phyloP scores from a whole-genome alignment of 495 filamentous ascomycete species.

The Hapsidospora chrysogenum region DNA sequence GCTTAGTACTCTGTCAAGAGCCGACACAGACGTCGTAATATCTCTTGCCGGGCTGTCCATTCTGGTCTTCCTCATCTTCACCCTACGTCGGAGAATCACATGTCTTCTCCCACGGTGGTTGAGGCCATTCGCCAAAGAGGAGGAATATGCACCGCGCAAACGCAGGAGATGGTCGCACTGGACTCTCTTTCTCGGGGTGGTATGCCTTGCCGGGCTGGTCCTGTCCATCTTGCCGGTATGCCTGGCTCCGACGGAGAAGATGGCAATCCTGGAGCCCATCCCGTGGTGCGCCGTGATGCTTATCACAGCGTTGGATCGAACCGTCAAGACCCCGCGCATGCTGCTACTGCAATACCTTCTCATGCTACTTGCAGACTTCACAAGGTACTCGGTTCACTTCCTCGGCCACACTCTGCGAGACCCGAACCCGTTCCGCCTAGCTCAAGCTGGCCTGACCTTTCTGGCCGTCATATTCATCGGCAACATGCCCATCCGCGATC shows the following conservation, averaged over 20 bases:
- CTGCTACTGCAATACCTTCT: constrained; percentile 21
- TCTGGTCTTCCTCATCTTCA: neutral
- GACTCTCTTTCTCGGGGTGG: constrained; percentile 7
- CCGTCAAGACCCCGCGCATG: constrained; percentile 24
- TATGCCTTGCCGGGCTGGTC: constrained; percentile 10
- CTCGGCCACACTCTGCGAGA: constrained; percentile 16
- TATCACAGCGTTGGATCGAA: constrained; percentile 30
- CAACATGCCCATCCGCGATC: constrained; percentile 56
- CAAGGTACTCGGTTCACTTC: constrained; percentile 4
- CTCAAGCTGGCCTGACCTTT: constrained; percentile 10
- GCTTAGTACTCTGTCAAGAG: no score
- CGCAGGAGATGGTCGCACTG: constrained; percentile 10
- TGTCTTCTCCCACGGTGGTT: constrained; percentile 1
- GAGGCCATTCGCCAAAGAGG: constrained; percentile 12
- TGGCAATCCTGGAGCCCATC: constrained; percentile 8
- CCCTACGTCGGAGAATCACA: neutral
- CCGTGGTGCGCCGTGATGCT: constrained; percentile 26
- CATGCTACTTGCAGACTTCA: constrained; percentile 16
- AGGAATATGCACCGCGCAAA: constrained; percentile 3
- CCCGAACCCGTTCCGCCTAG: constrained; percentile 22
- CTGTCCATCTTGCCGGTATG: constrained; percentile 8
- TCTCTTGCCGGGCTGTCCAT: neutral
- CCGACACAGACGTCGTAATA: neutral
- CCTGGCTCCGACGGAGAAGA: constrained; percentile 6
- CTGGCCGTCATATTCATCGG: constrained; percentile 34